Percentiles rank a stretch among this genome's conserved stretches.
Evolutionary conservation across 2,329 filamentous ascomycete genomes (phyloP).

Genomic region (Pseudomassariella vexata): DNA sequence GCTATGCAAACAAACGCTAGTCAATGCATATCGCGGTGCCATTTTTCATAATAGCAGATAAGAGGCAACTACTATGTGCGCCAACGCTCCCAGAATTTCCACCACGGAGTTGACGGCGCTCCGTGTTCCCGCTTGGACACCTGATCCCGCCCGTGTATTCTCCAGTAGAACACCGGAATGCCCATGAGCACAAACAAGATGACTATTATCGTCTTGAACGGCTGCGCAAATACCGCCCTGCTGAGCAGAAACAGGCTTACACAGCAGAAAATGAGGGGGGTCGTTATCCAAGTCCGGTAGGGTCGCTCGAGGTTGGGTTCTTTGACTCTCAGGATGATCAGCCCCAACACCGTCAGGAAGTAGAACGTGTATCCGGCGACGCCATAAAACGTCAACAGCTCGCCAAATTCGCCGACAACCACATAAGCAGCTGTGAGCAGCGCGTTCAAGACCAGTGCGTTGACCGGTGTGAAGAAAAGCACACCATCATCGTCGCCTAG

Average conservation of each 20-base stretch:
- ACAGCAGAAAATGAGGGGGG: constrained; percentile 96
- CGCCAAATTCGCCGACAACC: constrained; percentile 81
- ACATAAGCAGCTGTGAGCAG: constrained; percentile 71
- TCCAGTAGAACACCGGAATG: constrained; percentile 83
- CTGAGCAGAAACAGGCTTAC: constrained; percentile 89
- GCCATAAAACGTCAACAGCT: constrained; percentile 92
- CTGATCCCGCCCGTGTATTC: constrained; percentile 62
- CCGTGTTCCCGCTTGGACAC: constrained; percentile 35
- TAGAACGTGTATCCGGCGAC: constrained; percentile 97
- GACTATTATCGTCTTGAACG: constrained; percentile 83
- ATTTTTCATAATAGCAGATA: too few species aligned
- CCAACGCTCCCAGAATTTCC: constrained; percentile 55
- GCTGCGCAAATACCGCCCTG: constrained; percentile 84
- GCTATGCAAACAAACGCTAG: too few species aligned
- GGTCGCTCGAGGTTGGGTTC: constrained; percentile 86
- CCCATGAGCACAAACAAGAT: constrained; percentile 78
- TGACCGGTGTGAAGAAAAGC: constrained; percentile 90
- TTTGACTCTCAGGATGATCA: constrained; percentile 82
- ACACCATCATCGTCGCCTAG: constrained; percentile 73
- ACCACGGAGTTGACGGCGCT: constrained; percentile 35
- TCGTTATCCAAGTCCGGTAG: constrained; percentile 94
- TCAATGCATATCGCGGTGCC: too few species aligned
- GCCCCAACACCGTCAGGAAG: constrained; percentile 86
- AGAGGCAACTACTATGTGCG: too few species aligned
- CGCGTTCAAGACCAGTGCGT: constrained; percentile 80